Evolutionary conservation across 352 stramenopile species (phyloP).

Genomic region (Phytophthora europaea): DNA sequence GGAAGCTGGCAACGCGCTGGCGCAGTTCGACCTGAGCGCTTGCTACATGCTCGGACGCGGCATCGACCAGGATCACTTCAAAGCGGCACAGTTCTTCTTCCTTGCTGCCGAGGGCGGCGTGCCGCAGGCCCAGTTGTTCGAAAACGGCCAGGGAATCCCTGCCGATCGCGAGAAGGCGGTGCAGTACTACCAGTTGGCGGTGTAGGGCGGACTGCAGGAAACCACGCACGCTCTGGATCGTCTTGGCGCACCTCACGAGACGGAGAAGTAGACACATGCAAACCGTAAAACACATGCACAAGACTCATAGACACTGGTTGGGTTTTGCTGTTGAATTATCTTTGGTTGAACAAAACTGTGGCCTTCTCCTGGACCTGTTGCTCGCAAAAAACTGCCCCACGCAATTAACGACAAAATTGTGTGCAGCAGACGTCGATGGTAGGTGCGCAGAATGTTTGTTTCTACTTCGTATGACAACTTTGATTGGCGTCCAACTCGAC

Average conservation of each 20-base stretch:
- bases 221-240: conserved; percentile 61
- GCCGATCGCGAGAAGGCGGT: conserved; percentile 69
- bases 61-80: conserved; percentile 53
- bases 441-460: conserved; percentile 15
- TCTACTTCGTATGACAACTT: too few species aligned
- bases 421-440: conserved; percentile 14
- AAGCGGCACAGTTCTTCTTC: conserved; percentile 83
- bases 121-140: conserved; percentile 78
- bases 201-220: conserved; percentile 60
- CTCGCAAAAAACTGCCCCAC: conserved; percentile 17
- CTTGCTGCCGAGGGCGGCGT: conserved; percentile 68
- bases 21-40: conserved; percentile 84
- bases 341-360: conserved; percentile 20
- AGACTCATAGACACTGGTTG: conserved; percentile 12
- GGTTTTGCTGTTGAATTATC: conserved; percentile 23
- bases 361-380: conserved; percentile 7
- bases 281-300: conserved; percentile 4
- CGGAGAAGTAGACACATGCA: conserved; percentile 30
- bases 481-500: too few species aligned
- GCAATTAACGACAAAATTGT: neutral
- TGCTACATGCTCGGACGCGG: conserved; percentile 85
- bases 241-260: conserved; percentile 54
- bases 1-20: conserved; percentile 61
- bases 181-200: conserved; percentile 81
- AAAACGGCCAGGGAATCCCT: conserved; percentile 62